Evolutionary conservation across 805 yeast species (phyloP).

Genomic region (Candida nitratophila): DNA sequence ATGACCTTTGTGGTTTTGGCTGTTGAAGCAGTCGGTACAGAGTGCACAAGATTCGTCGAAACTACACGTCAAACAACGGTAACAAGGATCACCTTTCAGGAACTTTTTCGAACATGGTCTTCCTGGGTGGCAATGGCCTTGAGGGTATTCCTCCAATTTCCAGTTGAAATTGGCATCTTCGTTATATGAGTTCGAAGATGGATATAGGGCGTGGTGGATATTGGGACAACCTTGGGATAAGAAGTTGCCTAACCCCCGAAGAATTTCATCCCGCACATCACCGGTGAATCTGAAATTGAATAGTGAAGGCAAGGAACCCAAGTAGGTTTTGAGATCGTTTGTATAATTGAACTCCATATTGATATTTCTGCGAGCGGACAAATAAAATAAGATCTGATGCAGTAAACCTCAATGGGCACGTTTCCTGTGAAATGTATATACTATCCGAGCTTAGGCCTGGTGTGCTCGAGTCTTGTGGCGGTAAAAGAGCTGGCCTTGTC

Average conservation of each 20-base stretch:
- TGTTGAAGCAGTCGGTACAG: constrained; percentile 69
- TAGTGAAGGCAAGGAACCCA: constrained; percentile 31
- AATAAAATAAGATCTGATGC: too few relatives aligned
- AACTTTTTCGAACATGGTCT: constrained; percentile 72
- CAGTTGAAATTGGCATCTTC: constrained; percentile 10
- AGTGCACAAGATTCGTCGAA: constrained; percentile 80
- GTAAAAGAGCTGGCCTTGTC: too few relatives aligned
- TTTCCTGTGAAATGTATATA: too few relatives aligned
- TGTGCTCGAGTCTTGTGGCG: too few relatives aligned
- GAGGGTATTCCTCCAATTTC: constrained; percentile 4
- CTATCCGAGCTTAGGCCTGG: too few relatives aligned
- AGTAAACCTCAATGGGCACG: too few relatives aligned
- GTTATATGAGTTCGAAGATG: constrained; percentile 11
- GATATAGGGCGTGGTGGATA: constrained; percentile 29
- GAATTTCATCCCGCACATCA: constrained; percentile 24
- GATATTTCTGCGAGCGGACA: neutral
- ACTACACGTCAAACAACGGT: constrained; percentile 69
- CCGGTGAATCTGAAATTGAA: constrained; percentile 25
- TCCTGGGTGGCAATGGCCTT: constrained; percentile 21
- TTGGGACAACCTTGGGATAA: constrained; percentile 36
- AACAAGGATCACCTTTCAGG: constrained; percentile 73
- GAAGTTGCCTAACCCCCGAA: constrained; percentile 36
- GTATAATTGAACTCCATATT: neutral
- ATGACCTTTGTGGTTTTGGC: constrained; percentile 66
- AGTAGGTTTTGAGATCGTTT: constrained; percentile 22